Evolutionary conservation across 2,329 filamentous ascomycete genomes (phyloP).

Genomic region (Trichophyton verrucosum): DNA sequence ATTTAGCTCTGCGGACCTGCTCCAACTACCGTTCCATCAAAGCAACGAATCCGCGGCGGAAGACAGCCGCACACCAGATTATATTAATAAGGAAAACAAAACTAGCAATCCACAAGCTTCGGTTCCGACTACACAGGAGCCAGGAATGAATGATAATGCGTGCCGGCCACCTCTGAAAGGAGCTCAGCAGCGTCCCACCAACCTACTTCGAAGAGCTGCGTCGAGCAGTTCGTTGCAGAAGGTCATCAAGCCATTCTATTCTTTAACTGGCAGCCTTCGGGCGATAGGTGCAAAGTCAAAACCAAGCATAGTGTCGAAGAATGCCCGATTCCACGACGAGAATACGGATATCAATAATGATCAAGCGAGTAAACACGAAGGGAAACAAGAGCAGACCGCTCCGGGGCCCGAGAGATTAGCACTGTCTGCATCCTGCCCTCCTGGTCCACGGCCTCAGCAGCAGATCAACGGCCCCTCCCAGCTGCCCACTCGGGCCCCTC

Average conservation of each 20-base stretch:
- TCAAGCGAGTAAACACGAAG: neutral
- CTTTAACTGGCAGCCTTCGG: neutral
- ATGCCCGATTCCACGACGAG: neutral
- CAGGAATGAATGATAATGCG: neutral
- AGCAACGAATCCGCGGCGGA: neutral
- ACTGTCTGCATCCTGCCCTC: neutral
- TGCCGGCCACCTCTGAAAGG: neutral
- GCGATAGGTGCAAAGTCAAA: neutral
- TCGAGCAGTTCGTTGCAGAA: conserved; percentile 1
- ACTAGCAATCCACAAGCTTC: neutral
- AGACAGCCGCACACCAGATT: neutral
- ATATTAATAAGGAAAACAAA: neutral
- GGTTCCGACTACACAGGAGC: neutral
- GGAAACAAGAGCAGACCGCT: neutral
- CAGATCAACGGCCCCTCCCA: neutral
- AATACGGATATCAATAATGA: too few species aligned
- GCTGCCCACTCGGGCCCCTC: neutral
- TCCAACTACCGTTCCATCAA: neutral
- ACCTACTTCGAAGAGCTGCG: neutral
- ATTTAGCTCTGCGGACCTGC: neutral
- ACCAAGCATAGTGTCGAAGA: neutral
- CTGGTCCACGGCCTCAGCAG: neutral
- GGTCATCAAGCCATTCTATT: conserved; percentile 23
- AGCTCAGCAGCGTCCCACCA: neutral
- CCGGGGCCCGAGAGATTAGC: too few species aligned